Evolutionary conservation across 2,329 filamentous ascomycete species (phyloP), one percentile per base, ranked within the genome.

Genomic region (Trichoderma atroviride): DNA sequence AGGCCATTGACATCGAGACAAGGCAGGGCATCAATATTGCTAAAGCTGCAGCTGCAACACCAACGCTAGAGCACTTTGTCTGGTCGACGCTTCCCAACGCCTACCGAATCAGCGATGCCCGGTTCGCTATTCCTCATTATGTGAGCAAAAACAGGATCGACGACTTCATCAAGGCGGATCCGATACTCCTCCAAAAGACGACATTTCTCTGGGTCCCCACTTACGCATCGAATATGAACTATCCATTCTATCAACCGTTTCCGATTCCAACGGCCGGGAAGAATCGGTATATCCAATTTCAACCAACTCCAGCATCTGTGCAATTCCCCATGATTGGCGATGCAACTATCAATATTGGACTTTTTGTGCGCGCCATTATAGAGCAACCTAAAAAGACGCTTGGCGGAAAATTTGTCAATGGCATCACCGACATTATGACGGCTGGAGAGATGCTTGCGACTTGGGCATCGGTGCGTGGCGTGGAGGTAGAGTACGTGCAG

Each of bases 401-500:
- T 43, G 40, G 40, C 19, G 59, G 59, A 16, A 62, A 62, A 22
- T 62, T 62, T 24, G 59, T 62, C 11, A 14, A 31, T 9, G 59
- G 19, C 13, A 14, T 31, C 16, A 31, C 19, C 5, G 59, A 62
- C 11, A 24, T 27, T 50, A 31, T 62, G 40, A 62, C 59, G 4
- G 59, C 59, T 10, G 59, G 59, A 35, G 59, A 62, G 19, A 22
- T 50, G 16, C 40, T 62, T 31, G 59, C 59, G 10, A 24, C 59
- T 16, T 62, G 59, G 59, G 27, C 43, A n/a, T 22, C 22, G 7
- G 43, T 24, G 9, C 59, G 35, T 24, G 43, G 59, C 19, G 16
- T 24, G 4, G 27, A 62, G 22, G 43, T n/a, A 24, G 27, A 52
- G 24, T 62, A 52, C 27, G 29, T 62, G 11, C 27, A 62, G 29